Percentiles rank a stretch among this genome's conserved stretches.
These are phyloP conservation scores for Lichtheimia ornata DNA, from an alignment of 371 early-diverging fungal species.

Conservation along the genomic window DNA sequence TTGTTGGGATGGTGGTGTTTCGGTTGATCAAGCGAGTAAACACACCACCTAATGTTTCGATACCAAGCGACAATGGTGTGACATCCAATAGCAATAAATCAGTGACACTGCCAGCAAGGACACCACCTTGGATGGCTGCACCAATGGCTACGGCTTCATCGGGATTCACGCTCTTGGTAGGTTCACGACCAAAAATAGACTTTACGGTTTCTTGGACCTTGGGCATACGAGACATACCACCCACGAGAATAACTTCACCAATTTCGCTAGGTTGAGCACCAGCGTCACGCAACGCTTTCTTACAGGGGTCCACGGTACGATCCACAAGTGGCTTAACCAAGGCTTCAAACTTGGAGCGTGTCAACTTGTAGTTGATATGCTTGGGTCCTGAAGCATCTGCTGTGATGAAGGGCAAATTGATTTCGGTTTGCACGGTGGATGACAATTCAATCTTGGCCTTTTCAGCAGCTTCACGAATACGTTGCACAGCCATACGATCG, in stretches of 20 bases:
- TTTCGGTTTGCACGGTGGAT: conserved; percentile 82
- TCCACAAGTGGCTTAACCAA: conserved; percentile 79
- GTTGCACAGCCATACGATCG: conserved; percentile 84
- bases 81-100: conserved; percentile 95
- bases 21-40: conserved; percentile 93
- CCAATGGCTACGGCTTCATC: conserved; percentile 98
- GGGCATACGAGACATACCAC: conserved; percentile 98
- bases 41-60: conserved; percentile 93
- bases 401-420: conserved; percentile 92
- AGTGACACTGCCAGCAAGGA: conserved; percentile 86
- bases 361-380: conserved; percentile 89
- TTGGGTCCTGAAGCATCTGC: conserved; percentile 90
- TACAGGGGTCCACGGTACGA: conserved; percentile 90
- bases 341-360: conserved; percentile 88
- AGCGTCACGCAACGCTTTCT: conserved; percentile 95
- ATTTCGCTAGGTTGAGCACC: conserved; percentile 75
- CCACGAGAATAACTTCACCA: conserved; percentile 95
- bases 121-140: conserved; percentile 97
- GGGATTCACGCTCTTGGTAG: conserved; percentile 90
- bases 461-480: conserved; percentile 93
- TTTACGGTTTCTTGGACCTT: conserved; percentile 92
- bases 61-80: conserved; percentile 95
- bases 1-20: conserved; percentile 98
- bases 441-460: conserved; percentile 97
- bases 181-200: conserved; percentile 83